phyloP scores from a whole-genome alignment of 768 basidiomycete genomes.

The Collybiopsis confluens region DNA sequence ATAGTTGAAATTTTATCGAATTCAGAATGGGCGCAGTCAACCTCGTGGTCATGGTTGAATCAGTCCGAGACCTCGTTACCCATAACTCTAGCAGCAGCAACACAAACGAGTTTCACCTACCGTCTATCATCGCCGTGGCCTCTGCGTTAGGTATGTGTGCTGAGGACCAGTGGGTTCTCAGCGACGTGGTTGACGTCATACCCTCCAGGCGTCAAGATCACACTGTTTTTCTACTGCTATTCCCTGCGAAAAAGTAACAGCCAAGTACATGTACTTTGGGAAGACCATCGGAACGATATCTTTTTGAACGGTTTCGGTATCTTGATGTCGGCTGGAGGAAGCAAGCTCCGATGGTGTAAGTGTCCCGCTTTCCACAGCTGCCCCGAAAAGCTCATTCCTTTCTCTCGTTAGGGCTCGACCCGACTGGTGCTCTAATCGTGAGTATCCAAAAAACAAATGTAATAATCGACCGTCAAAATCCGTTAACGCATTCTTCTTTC shows the following conservation, averaged over 20 bases:
- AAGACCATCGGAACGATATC: conserved; percentile 94
- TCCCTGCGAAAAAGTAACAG: conserved; percentile 76
- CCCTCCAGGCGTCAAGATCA: conserved; percentile 67
- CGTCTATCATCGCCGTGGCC: conserved; percentile 79
- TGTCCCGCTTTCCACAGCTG: neutral
- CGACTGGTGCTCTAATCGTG: conserved; percentile 73
- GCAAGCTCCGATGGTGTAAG: conserved; percentile 79
- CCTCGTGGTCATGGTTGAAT: conserved; percentile 86
- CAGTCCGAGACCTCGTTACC: conserved; percentile 64
- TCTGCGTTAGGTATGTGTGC: conserved; percentile 65
- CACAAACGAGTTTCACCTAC: conserved; percentile 66
- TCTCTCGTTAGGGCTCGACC: conserved; percentile 58
- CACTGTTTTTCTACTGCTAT: conserved; percentile 85
- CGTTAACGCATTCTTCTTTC: too few relatives aligned
- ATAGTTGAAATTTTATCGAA: neutral
- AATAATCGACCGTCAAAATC: too few relatives aligned
- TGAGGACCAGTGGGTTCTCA: neutral
- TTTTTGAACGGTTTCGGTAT: conserved; percentile 80
- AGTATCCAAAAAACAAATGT: too few relatives aligned
- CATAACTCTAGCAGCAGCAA: conserved; percentile 40
- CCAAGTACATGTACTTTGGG: conserved; percentile 94
- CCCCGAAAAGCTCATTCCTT: neutral
- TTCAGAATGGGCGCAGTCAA: conserved; percentile 88
- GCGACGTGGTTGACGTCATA: neutral
- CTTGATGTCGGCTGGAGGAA: conserved; percentile 80